Evolutionary conservation across 2,329 filamentous ascomycete species (phyloP).

Genomic region (Aspergillus ochraceus): DNA sequence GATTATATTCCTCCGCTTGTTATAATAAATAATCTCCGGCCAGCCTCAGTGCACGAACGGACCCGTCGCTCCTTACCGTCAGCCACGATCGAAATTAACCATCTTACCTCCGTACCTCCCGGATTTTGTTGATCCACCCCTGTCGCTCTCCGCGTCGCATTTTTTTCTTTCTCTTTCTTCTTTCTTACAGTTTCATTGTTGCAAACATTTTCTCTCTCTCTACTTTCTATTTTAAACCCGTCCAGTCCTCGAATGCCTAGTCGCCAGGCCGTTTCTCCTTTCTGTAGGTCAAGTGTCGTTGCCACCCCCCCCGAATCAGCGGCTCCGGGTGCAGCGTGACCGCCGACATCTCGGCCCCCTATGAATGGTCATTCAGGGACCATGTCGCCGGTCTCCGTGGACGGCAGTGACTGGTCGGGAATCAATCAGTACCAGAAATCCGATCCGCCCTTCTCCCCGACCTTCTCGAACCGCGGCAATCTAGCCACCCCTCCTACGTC

Average conservation of each 20-base stretch:
- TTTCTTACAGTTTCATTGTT: background rate
- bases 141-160: conserved; percentile 11
- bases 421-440: conserved; percentile 64
- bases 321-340: conserved; percentile 4
- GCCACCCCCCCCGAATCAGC: conserved; percentile 1
- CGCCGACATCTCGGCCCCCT: conserved; percentile 28
- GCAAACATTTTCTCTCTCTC: background rate
- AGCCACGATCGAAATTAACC: conserved; percentile 10
- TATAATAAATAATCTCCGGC: conserved; percentile 6
- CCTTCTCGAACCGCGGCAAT: conserved; percentile 51
- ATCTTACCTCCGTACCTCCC: conserved; percentile 6
- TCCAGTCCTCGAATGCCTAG: conserved; percentile 17
- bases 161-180: background rate
- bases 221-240: background rate
- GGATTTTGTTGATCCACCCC: conserved; percentile 4
- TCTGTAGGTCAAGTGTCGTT: conserved; percentile 5
- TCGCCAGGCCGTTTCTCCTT: conserved; percentile 1
- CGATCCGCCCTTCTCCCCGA: conserved; percentile 43
- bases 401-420: conserved; percentile 77
- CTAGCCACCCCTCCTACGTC: conserved; percentile 71
- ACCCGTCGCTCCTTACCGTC: conserved; percentile 3
- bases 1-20: background rate
- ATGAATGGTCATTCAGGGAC: conserved; percentile 76
- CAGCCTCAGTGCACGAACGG: background rate
- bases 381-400: conserved; percentile 78